Conservation (phyloP, 768 basidiomycete genomes). For the Glaciozyma antarctica region DNA sequence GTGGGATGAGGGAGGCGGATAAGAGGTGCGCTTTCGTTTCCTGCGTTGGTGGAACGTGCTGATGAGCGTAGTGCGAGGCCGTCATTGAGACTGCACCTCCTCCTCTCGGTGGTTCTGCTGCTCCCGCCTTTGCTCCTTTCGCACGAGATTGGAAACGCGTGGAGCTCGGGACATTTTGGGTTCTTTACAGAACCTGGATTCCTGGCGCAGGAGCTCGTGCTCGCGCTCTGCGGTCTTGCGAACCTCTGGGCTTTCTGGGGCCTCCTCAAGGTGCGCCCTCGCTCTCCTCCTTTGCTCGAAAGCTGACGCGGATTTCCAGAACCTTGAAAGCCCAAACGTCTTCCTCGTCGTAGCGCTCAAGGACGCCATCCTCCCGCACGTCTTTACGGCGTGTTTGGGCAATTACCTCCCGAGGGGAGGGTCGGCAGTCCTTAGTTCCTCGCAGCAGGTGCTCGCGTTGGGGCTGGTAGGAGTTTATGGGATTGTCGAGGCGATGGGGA, state of each 20-base stretch:
- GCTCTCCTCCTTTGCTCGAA: too few species aligned
- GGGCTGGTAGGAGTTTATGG: too few species aligned
- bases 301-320: not conserved
- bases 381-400: not conserved
- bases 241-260: not conserved
- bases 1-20: not conserved
- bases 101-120: not conserved
- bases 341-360: slow-evolving; percentile 3
- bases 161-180: not conserved
- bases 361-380: slow-evolving; percentile 1
- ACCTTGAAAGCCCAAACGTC: not conserved
- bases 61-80: not conserved
- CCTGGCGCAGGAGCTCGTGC: slow-evolving; percentile 3
- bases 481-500: too few species aligned
- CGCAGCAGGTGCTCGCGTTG: too few species aligned
- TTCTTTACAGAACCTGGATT: slow-evolving; percentile 15
- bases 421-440: too few species aligned
- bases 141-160: not conserved
- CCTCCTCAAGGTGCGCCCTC: not conserved
- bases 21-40: too few species aligned
- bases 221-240: not conserved
- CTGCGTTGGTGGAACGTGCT: too few species aligned
- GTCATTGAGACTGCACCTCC: not conserved
- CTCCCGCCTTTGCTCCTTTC: slow-evolving; percentile 1
- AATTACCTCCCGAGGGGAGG: not conserved